These are phyloP conservation scores for Penstemon newberryi DNA, from an alignment of 257 asterid species.

Conservation along the genomic window DNA sequence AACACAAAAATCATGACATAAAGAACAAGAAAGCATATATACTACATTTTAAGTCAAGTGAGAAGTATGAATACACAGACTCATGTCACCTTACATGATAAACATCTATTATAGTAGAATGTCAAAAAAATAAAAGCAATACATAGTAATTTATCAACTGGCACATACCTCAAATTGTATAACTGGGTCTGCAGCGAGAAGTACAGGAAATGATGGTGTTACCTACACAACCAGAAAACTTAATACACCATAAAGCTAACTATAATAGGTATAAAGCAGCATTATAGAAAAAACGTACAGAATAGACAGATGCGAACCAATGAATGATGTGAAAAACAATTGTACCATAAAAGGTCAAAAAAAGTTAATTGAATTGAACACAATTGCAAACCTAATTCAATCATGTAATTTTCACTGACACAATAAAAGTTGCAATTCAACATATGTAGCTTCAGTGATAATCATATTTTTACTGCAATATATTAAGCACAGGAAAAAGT, in stretches of 20 bases:
- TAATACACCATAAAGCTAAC: slow-evolving; percentile 11
- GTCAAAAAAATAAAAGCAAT: slow-evolving; percentile 18
- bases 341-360: not conserved
- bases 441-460: not conserved
- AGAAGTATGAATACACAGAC: slow-evolving; percentile 8
- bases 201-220: slow-evolving; percentile 80
- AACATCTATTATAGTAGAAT: not conserved
- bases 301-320: slow-evolving; percentile 12
- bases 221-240: slow-evolving; percentile 55
- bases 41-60: slow-evolving; percentile 1
- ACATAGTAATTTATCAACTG: slow-evolving; percentile 11
- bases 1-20: not conserved
- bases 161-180: slow-evolving; percentile 84
- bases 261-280: not conserved
- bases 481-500: not conserved
- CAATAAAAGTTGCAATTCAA: not conserved
- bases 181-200: slow-evolving; percentile 69
- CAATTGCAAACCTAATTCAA: slow-evolving; percentile 7
- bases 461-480: not conserved
- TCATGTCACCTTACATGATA: slow-evolving; percentile 11
- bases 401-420: slow-evolving; percentile 2
- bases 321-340: not conserved
- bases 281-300: slow-evolving; percentile 9
- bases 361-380: slow-evolving; percentile 11
- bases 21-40: slow-evolving; percentile 6